These are phyloP conservation scores for Phytophthora idaei DNA, from an alignment of 352 stramenopile species.

Conservation along the genomic window DNA sequence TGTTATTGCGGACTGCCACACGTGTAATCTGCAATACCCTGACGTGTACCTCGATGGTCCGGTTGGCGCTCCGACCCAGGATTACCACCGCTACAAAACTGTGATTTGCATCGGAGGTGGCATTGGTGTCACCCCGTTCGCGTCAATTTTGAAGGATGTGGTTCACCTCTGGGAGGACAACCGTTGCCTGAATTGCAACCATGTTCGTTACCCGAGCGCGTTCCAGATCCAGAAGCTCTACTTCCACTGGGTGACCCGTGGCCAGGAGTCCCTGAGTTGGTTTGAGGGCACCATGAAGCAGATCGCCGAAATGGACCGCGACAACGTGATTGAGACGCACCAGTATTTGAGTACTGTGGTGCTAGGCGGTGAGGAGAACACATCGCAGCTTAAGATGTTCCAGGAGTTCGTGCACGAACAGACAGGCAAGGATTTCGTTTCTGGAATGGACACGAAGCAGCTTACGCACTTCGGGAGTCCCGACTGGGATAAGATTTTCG, in stretches of 20 bases:
- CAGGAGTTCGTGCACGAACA: slow-evolving; percentile 79
- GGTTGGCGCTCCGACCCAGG: slow-evolving; percentile 69
- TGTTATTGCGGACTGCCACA: slow-evolving; percentile 59
- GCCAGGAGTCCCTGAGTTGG: slow-evolving; percentile 73
- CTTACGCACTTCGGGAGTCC: slow-evolving; percentile 82
- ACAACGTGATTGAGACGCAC: slow-evolving; percentile 76
- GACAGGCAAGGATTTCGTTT: slow-evolving; percentile 74
- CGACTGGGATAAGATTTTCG: slow-evolving; percentile 76
- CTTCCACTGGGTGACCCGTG: slow-evolving; percentile 83
- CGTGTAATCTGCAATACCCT: slow-evolving; percentile 61
- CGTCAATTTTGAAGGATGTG: slow-evolving; percentile 73
- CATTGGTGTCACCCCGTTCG: slow-evolving; percentile 82
- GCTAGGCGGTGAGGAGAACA: slow-evolving; percentile 62
- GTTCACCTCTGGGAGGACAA: slow-evolving; percentile 72
- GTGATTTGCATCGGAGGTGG: slow-evolving; percentile 72
- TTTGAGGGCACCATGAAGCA: slow-evolving; percentile 86
- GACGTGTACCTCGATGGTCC: slow-evolving; percentile 71
- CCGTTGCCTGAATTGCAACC: slow-evolving; percentile 64
- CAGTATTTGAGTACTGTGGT: slow-evolving; percentile 82
- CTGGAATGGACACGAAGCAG: slow-evolving; percentile 67
- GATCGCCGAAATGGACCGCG: slow-evolving; percentile 65
- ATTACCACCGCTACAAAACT: slow-evolving; percentile 68
- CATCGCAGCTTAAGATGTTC: slow-evolving; percentile 71
- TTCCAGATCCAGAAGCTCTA: slow-evolving; percentile 82
- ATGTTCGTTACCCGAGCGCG: slow-evolving; percentile 60